Evolutionary conservation across 192 early-diverging fungal species (phyloP), one percentile per base, ranked within the genome.

Genomic region (Oehlia diaphana): DNA sequence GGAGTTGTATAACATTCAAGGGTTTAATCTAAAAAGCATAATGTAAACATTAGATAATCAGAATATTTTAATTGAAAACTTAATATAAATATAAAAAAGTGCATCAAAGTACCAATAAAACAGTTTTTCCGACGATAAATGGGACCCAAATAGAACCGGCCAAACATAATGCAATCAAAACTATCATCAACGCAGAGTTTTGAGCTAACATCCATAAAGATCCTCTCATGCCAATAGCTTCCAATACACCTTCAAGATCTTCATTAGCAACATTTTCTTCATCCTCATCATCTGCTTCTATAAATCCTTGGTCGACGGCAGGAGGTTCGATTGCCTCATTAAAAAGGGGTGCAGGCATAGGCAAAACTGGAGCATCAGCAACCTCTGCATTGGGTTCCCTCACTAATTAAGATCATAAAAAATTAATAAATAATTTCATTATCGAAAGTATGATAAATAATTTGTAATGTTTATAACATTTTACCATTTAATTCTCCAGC

Each of bases 171-270:
- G 88, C 80, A 39, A 97, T 90, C 76, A 97, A 81, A 13, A 94
- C 79, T 9, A 93, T 72, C 58, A 96, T 94, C 28, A 97, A 87
- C 9, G 92, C 87, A 66, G 94, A 94, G 82, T 96, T 95, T 80
- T 96, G 94, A 12, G 93, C 63, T 0, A 97, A 81, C 73, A 93
- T 87, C 81, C 91, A 87, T n/a, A 93, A 76, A 16, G 96, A 93
- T 0, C 97, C 97, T 9, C 93, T 88, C 81, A 99, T 89, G 10
- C 97, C 97, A 69, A 98, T 88, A n/a, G 95, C 91, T 68, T 97
- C 97, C 44, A 97, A 79, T n/a, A 94, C 84, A 6, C 91, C 93
- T 62, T 94, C 92, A 9, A 91, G 83, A 26, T 89, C 92, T 42
- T 93, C 93, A 72, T 87, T 91, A 23, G 86, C 85, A 70, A 86